Evolutionary conservation across 2,329 filamentous ascomycete genomes (phyloP).

Genomic region (Bisporella sp.): DNA sequence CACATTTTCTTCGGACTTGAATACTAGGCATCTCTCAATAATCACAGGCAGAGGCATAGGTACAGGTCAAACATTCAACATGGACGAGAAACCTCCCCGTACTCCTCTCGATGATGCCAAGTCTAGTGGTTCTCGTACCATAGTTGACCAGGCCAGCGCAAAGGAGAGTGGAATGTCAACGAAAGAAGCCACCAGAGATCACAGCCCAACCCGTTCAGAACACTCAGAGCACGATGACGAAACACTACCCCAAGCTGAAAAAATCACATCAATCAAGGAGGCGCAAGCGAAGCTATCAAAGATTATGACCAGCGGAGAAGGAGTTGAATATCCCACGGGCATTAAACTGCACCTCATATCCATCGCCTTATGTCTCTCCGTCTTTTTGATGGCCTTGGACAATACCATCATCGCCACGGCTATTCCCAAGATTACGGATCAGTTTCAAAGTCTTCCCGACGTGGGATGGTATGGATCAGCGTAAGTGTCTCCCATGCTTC

Average conservation of each 20-base stretch:
- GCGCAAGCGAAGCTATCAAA: constrained; percentile 13
- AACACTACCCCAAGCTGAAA: background rate
- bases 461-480: background rate
- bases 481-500: constrained; percentile 21
- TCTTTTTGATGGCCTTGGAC: constrained; percentile 25
- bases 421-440: constrained; percentile 32
- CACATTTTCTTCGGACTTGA: too few relatives aligned
- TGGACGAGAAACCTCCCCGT: too few relatives aligned
- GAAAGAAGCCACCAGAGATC: too few relatives aligned
- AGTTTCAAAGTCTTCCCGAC: constrained; percentile 31
- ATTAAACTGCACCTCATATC: constrained; percentile 20
- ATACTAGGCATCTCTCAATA: too few relatives aligned
- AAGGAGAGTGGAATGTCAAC: too few relatives aligned
- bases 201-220: too few relatives aligned
- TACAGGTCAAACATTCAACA: too few relatives aligned
- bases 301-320: constrained; percentile 23
- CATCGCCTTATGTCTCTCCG: constrained; percentile 21
- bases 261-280: constrained; percentile 9
- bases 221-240: too few relatives aligned
- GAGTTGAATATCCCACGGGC: constrained; percentile 24
- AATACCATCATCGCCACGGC: constrained; percentile 31
- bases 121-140: too few relatives aligned
- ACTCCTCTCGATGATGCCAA: too few relatives aligned
- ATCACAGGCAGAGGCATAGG: too few relatives aligned
- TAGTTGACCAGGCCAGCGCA: too few relatives aligned